Percentiles rank a stretch among this genome's conserved stretches.
Evolutionary conservation across 179 eudicot species (phyloP).

Genomic region (Patellifolia procumbens): DNA sequence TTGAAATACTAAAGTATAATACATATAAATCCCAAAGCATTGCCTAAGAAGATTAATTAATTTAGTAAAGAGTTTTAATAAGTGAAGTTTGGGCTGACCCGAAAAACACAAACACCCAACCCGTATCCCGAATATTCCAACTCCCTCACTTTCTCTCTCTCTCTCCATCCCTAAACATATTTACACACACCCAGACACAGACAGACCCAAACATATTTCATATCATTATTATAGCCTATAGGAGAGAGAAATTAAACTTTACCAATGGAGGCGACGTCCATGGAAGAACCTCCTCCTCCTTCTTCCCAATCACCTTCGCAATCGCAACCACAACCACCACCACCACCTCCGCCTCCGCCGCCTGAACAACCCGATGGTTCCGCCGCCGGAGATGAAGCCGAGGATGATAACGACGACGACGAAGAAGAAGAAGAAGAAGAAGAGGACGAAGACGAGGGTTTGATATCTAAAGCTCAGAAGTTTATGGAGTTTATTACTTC

Average conservation of each 20-base stretch:
- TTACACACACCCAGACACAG: background rate
- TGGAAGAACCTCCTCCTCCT: conserved; percentile 6
- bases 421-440: conserved; percentile 47
- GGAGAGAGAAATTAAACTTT: background rate
- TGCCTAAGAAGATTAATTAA: background rate
- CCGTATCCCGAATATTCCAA: conserved; percentile 9
- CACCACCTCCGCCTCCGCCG: conserved; percentile 9
- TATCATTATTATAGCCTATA: background rate
- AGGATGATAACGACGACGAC: conserved; percentile 34
- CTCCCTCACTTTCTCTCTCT: background rate
- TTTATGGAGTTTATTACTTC: conserved; percentile 70
- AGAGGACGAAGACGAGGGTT: conserved; percentile 48
- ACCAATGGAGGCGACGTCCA: conserved; percentile 30
- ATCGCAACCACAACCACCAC: conserved; percentile 17
- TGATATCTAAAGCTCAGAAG: conserved; percentile 55
- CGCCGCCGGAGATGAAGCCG: conserved; percentile 19
- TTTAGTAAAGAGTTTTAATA: background rate
- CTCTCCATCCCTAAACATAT: conserved; percentile 16
- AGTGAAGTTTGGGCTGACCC: background rate
- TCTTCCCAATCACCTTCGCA: background rate
- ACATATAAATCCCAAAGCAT: no score
- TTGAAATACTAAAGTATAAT: no score
- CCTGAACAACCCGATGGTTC: background rate
- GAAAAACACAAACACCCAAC: background rate
- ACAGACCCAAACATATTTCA: background rate